Evolutionary conservation across 768 basidiomycete genomes (phyloP).

Genomic region (Trametes punicea): DNA sequence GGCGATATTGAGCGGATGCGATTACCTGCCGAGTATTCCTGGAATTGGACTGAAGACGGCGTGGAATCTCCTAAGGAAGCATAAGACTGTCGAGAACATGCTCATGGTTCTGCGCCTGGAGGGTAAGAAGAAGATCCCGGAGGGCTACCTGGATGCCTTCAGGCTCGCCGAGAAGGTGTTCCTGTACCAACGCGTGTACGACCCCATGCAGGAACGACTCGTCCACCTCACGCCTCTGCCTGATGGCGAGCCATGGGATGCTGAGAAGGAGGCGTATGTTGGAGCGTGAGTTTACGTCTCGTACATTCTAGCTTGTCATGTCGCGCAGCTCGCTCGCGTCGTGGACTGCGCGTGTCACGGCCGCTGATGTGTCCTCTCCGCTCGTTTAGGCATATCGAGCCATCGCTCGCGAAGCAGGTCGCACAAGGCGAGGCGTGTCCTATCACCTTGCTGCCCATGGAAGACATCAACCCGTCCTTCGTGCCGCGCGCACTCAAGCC

Average conservation of each 20-base stretch:
- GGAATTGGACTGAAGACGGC: constrained; percentile 96
- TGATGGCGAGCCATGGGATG: constrained; percentile 49
- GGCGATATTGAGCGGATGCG: constrained; percentile 91
- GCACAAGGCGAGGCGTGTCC: constrained; percentile 74
- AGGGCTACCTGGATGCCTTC: constrained; percentile 72
- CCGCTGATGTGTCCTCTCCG: constrained; percentile 5
- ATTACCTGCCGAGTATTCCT: constrained; percentile 86
- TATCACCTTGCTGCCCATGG: constrained; percentile 61
- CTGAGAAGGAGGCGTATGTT: constrained; percentile 66
- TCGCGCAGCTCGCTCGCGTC: constrained; percentile 5
- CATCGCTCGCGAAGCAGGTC: constrained; percentile 58
- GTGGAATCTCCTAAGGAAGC: constrained; percentile 72
- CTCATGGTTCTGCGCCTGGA: constrained; percentile 73
- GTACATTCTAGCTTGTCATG: not conserved
- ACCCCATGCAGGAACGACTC: constrained; percentile 60
- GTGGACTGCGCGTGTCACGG: constrained; percentile 15
- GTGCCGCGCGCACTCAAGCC: constrained; percentile 51
- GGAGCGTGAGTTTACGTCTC: constrained; percentile 49
- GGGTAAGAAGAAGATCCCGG: constrained; percentile 80
- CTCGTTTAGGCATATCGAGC: constrained; percentile 56
- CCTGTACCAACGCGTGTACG: constrained; percentile 88
- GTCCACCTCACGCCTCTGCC: constrained; percentile 67
- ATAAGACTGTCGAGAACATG: constrained; percentile 84
- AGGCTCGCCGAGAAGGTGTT: constrained; percentile 87
- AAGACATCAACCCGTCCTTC: constrained; percentile 73